Evolutionary conservation across 495 filamentous ascomycete genomes (phyloP).

Genomic region (Hyphodiscus hymeniophilus): DNA sequence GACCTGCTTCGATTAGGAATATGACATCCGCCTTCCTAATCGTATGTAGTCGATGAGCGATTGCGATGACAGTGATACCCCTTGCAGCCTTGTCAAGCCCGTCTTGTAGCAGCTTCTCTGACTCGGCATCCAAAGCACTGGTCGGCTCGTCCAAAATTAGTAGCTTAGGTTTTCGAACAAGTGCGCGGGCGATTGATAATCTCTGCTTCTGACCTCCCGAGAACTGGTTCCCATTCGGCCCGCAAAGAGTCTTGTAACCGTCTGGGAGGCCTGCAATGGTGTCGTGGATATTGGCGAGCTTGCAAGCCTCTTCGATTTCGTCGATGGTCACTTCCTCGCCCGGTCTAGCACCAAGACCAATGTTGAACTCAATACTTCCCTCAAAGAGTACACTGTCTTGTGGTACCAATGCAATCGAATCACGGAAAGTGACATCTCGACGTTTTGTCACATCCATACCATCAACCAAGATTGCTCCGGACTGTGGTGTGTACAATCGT

Average conservation of each 20-base stretch:
- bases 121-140: slow-evolving; percentile 43
- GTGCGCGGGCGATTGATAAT: slow-evolving; percentile 53
- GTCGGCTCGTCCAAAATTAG: slow-evolving; percentile 76
- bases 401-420: slow-evolving; percentile 33
- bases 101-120: slow-evolving; percentile 54
- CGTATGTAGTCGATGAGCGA: slow-evolving; percentile 67
- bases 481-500: slow-evolving; percentile 38
- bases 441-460: slow-evolving; percentile 34
- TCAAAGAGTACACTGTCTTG: slow-evolving; percentile 43
- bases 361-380: slow-evolving; percentile 41
- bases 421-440: slow-evolving; percentile 9
- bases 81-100: slow-evolving; percentile 60
- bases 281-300: slow-evolving; percentile 32
- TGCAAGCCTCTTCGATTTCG: slow-evolving; percentile 23
- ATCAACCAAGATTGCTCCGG: slow-evolving; percentile 41
- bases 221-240: slow-evolving; percentile 47
- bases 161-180: slow-evolving; percentile 59
- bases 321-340: slow-evolving; percentile 17
- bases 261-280: slow-evolving; percentile 55
- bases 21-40: slow-evolving; percentile 69
- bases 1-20: slow-evolving; percentile 62
- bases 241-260: slow-evolving; percentile 52
- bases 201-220: slow-evolving; percentile 59
- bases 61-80: slow-evolving; percentile 70
- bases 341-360: slow-evolving; percentile 33